These are phyloP conservation scores for Candida methanosorbosa DNA, from an alignment of 805 yeast species.

Conservation along the genomic window DNA sequence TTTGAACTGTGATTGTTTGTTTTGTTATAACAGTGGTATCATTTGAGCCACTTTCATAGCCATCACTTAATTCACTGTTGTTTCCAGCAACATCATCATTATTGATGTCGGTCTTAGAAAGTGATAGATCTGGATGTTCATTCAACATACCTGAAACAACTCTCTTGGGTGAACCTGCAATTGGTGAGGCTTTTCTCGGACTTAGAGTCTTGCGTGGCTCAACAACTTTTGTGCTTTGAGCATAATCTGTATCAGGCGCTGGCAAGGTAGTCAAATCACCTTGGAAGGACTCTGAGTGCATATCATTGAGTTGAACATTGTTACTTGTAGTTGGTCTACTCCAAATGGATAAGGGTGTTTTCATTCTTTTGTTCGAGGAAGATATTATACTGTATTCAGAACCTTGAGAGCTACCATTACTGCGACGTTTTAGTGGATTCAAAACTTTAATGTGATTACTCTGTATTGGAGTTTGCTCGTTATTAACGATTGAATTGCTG, in stretches of 20 bases:
- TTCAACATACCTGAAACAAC: slow-evolving; percentile 29
- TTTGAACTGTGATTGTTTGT: slow-evolving; percentile 1
- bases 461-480: neutral
- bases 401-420: neutral
- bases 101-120: slow-evolving; percentile 7
- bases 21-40: neutral
- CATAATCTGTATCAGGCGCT: slow-evolving; percentile 10
- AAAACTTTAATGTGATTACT: neutral
- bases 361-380: too few relatives aligned
- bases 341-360: too few relatives aligned
- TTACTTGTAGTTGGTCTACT: neutral
- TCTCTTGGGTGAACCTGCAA: slow-evolving; percentile 26
- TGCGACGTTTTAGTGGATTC: too few relatives aligned
- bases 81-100: neutral
- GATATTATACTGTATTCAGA: too few relatives aligned
- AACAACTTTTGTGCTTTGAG: slow-evolving; percentile 6
- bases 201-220: slow-evolving; percentile 17
- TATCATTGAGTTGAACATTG: neutral
- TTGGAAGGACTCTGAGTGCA: too few relatives aligned
- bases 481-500: neutral
- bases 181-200: slow-evolving; percentile 20
- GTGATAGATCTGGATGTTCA: slow-evolving; percentile 26
- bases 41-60: slow-evolving; percentile 13
- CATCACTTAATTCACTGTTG: neutral
- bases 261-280: too few relatives aligned